Conservation (phyloP, 164 flowering plant species). For the Dillenia turbinata region DNA sequence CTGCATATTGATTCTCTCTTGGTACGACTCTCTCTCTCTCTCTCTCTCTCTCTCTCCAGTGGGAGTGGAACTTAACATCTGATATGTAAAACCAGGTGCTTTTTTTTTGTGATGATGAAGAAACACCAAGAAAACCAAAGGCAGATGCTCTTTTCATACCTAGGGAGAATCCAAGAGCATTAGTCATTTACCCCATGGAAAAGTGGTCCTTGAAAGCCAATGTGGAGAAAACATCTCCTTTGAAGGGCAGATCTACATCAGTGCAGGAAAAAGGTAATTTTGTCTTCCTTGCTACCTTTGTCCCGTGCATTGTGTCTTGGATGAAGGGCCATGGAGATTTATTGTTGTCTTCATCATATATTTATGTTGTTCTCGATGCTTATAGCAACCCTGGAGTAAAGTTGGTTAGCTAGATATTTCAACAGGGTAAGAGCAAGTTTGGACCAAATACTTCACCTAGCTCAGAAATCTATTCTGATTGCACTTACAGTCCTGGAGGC, state of each 20-base stretch:
- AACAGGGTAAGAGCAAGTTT: too few species aligned
- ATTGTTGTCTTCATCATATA: neutral
- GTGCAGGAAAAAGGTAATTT: conserved; percentile 58
- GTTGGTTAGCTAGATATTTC: too few species aligned
- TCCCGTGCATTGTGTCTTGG: neutral
- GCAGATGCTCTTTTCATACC: conserved; percentile 96
- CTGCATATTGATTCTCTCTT: neutral
- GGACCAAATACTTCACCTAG: too few species aligned
- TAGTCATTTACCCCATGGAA: conserved; percentile 74
- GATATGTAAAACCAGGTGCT: conserved; percentile 53
- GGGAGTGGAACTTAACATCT: neutral
- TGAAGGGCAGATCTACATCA: conserved; percentile 31
- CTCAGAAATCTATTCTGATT: too few species aligned
- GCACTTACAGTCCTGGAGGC: too few species aligned
- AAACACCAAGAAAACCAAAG: conserved; percentile 80
- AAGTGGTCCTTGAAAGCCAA: conserved; percentile 42
- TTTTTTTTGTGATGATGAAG: conserved; percentile 85
- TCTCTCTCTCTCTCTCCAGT: neutral
- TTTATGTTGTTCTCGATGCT: too few species aligned
- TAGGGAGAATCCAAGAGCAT: conserved; percentile 91
- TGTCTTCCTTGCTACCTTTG: neutral
- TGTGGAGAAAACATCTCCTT: conserved; percentile 42
- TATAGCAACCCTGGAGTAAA: too few species aligned
- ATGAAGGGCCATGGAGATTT: too few species aligned
- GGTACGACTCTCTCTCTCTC: neutral